A percentile compares a stretch with the other conserved stretches of the same genome.
Evolutionary conservation across 2,329 filamentous ascomycete genomes (phyloP).

Genomic region (Talaromyces sp.): DNA sequence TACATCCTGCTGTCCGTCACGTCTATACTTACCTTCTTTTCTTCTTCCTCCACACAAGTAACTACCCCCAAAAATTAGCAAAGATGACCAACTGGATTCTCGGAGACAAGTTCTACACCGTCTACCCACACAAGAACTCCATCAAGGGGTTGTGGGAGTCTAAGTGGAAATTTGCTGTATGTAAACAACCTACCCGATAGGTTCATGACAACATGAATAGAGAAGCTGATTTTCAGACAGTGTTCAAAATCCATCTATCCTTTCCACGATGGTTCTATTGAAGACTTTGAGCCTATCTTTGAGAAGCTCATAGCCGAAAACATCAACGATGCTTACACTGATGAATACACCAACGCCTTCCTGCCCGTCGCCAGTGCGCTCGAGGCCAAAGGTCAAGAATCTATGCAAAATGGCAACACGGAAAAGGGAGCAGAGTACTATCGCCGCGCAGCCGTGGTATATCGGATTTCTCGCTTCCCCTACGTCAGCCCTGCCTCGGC

Average conservation of each 20-base stretch:
- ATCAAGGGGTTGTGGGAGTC: conserved; percentile 66
- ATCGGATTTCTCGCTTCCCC: conserved; percentile 69
- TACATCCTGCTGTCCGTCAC: not conserved
- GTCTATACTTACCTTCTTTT: not conserved
- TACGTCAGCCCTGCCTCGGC: conserved; percentile 23
- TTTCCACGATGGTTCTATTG: conserved; percentile 65
- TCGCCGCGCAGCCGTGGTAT: conserved; percentile 66
- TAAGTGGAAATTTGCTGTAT: conserved; percentile 66
- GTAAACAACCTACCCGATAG: not conserved
- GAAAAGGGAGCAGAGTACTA: conserved; percentile 58
- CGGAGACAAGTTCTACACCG: conserved; percentile 44
- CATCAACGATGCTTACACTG: conserved; percentile 61
- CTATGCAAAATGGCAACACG: conserved; percentile 44
- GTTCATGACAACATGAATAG: not conserved
- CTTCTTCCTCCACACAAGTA: not conserved
- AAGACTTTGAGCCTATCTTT: conserved; percentile 68
- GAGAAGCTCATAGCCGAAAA: conserved; percentile 55
- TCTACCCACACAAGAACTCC: conserved; percentile 53
- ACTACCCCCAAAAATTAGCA: not conserved
- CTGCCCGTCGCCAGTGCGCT: conserved; percentile 58
- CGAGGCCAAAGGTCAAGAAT: conserved; percentile 47
- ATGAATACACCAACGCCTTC: conserved; percentile 60
- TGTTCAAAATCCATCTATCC: conserved; percentile 62
- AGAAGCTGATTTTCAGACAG: conserved; percentile 13
- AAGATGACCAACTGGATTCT: conserved; percentile 27